Percentiles rank a stretch among this genome's conserved stretches.
Evolutionary conservation across 2,329 filamentous ascomycete genomes (phyloP).

Genomic region (Drechslerella coelobrocha): DNA sequence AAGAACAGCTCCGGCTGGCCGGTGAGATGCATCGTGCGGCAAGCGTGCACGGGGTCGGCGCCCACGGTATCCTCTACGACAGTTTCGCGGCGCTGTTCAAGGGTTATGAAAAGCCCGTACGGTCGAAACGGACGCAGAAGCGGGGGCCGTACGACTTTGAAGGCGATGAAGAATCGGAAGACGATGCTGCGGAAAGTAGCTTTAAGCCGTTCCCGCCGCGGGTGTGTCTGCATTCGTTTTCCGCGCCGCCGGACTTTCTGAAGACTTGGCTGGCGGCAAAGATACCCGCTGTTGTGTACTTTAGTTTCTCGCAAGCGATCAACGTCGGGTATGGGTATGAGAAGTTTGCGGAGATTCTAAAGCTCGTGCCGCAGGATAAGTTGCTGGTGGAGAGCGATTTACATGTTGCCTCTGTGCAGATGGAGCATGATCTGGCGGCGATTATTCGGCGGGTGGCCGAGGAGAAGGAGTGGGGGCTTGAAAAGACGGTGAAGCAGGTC

Average conservation of each 20-base stretch:
- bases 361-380: slow-evolving; percentile 75
- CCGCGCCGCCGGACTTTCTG: slow-evolving; percentile 75
- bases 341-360: slow-evolving; percentile 68
- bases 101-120: slow-evolving; percentile 69
- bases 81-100: slow-evolving; percentile 72
- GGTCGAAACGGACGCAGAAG: slow-evolving; percentile 67
- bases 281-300: slow-evolving; percentile 76
- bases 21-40: slow-evolving; percentile 71
- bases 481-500: slow-evolving; percentile 72
- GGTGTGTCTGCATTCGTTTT: slow-evolving; percentile 94
- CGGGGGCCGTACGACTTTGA: slow-evolving; percentile 43
- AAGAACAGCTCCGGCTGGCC: slow-evolving; percentile 73
- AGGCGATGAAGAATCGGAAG: slow-evolving; percentile 53
- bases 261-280: slow-evolving; percentile 77
- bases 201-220: slow-evolving; percentile 75
- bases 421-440: slow-evolving; percentile 79
- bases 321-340: slow-evolving; percentile 67
- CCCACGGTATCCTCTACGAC: slow-evolving; percentile 74
- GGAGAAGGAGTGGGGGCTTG: slow-evolving; percentile 77
- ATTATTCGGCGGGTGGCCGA: slow-evolving; percentile 78
- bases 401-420: slow-evolving; percentile 77
- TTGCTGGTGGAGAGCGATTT: slow-evolving; percentile 90
- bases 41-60: slow-evolving; percentile 76
- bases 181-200: slow-evolving; percentile 57
- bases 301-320: slow-evolving; percentile 84